Evolutionary conservation across 345 rosid genomes (phyloP).

Genomic region (Pugionium cornutum): DNA sequence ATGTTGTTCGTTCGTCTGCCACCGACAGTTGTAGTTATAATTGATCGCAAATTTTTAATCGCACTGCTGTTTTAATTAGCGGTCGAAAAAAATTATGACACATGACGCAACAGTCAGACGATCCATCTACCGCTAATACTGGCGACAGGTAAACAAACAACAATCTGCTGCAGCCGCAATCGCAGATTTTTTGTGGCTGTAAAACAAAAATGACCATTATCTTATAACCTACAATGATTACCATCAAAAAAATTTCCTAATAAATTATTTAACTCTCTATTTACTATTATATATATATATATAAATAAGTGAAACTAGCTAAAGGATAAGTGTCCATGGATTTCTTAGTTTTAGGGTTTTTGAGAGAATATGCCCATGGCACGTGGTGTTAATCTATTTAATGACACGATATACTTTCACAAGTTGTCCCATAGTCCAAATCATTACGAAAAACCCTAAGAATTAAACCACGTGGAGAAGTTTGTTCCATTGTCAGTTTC

Average conservation of each 20-base stretch:
- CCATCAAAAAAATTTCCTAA: conserved; percentile 28
- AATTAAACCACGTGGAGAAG: conserved; percentile 51
- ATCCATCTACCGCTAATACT: no score
- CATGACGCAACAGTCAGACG: no score
- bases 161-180: no score
- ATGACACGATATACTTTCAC: conserved; percentile 18
- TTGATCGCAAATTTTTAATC: no score
- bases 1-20: no score
- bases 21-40: no score
- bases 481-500: conserved; percentile 34
- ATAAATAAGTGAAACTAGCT: conserved; percentile 1
- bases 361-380: conserved; percentile 16
- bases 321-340: conserved; percentile 31
- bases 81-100: no score
- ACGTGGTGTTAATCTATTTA: conserved; percentile 35
- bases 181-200: no score
- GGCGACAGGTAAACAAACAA: no score
- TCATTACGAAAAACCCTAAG: conserved; percentile 42
- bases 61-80: no score
- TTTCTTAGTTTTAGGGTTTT: conserved; percentile 34
- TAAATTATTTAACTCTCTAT: background rate
- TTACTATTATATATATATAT: background rate
- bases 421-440: conserved; percentile 39
- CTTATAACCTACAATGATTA: conserved; percentile 34
- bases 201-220: no score